A percentile compares a stretch with the other conserved stretches of the same genome.
phyloP scores from a whole-genome alignment of 768 basidiomycete genomes.

The Podaxis pistillaris region DNA sequence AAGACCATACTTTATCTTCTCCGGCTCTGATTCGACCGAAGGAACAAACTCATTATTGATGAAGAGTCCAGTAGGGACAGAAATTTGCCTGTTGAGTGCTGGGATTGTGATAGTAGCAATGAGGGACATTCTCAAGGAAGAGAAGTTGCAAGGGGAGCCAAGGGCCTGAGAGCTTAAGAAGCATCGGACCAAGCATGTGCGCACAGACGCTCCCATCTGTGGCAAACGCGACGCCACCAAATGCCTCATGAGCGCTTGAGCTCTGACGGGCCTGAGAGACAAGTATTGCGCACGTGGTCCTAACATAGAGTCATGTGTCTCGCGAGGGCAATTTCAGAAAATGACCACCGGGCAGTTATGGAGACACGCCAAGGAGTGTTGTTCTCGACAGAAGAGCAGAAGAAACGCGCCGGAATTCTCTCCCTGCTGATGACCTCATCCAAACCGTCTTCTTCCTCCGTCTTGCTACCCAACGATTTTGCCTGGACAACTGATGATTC shows the following conservation, averaged over 20 bases:
- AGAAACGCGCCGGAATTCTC: too few relatives aligned
- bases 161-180: constrained; percentile 12
- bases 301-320: too few relatives aligned
- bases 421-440: too few relatives aligned
- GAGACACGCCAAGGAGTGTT: too few relatives aligned
- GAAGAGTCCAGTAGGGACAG: constrained; percentile 81
- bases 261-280: background rate
- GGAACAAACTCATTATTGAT: constrained; percentile 88
- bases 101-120: constrained; percentile 39
- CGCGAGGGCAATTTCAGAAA: too few relatives aligned
- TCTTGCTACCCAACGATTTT: too few relatives aligned
- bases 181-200: constrained; percentile 2
- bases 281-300: background rate
- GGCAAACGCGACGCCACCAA: background rate
- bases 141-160: background rate
- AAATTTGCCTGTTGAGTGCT: constrained; percentile 46
- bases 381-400: too few relatives aligned
- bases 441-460: too few relatives aligned
- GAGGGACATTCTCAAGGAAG: constrained; percentile 43
- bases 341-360: too few relatives aligned
- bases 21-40: constrained; percentile 61
- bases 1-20: constrained; percentile 57
- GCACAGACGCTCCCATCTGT: constrained; percentile 9
- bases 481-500: too few relatives aligned
- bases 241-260: background rate